phyloP scores from a whole-genome alignment of 768 basidiomycete species.

The Lactarius quietus region DNA sequence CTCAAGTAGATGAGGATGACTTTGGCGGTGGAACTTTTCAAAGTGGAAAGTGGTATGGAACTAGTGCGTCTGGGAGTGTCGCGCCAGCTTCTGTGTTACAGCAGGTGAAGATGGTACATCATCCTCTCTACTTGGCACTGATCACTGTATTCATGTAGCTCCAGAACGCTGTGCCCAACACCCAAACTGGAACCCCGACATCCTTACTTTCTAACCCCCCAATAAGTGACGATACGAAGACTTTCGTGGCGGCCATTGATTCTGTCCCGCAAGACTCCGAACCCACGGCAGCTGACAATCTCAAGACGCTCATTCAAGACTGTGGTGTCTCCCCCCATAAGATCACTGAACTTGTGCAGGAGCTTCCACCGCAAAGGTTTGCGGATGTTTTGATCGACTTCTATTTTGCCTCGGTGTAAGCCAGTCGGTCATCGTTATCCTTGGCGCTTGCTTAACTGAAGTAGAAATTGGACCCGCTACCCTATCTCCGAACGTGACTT shows the following conservation, averaged over 20 bases:
- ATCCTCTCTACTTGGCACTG: background rate
- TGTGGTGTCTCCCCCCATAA: constrained; percentile 91
- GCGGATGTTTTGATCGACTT: constrained; percentile 79
- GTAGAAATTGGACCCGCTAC: constrained; percentile 90
- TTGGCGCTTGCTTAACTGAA: constrained; percentile 20
- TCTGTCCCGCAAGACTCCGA: constrained; percentile 43
- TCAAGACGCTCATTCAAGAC: constrained; percentile 84
- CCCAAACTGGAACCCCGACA: constrained; percentile 27
- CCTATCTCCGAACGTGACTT: constrained; percentile 86
- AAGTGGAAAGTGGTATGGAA: constrained; percentile 84
- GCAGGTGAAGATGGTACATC: constrained; percentile 47
- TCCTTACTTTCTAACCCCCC: constrained; percentile 19
- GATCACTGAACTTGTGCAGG: constrained; percentile 83
- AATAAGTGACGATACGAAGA: constrained; percentile 30
- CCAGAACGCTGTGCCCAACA: constrained; percentile 47
- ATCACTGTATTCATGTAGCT: constrained; percentile 39
- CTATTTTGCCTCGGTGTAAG: constrained; percentile 73
- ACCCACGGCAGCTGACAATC: constrained; percentile 68
- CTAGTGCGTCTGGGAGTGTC: constrained; percentile 78
- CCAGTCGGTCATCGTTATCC: constrained; percentile 12
- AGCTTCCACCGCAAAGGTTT: constrained; percentile 73
- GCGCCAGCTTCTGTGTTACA: constrained; percentile 76
- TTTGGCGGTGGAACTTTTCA: constrained; percentile 73
- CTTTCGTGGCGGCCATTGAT: constrained; percentile 36
- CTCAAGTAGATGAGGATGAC: constrained; percentile 76